Base-by-base conservation (phyloP, 768 basidiomycete genomes). In the Lactifluus subvellereus region DNA sequence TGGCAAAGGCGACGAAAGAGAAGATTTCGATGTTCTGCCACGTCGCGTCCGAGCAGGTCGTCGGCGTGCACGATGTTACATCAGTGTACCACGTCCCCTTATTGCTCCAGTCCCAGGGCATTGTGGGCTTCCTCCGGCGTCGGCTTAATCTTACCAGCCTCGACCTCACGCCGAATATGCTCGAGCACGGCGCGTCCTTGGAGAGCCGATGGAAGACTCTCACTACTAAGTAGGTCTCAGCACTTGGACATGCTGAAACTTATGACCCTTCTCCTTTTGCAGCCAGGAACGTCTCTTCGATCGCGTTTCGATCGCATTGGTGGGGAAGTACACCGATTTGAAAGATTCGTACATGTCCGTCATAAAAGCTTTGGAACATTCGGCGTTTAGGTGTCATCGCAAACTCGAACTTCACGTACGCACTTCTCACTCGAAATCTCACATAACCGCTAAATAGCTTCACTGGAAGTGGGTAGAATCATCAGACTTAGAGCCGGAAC, bases 1-100 rank as follows among this genome's bases (percentile, higher is more conserved):
- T 99, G n/a, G 84, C 88, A 58, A 80, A 83, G 16, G 82, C 89
- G 0, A 96, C 95, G 40, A 96, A 94, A 76, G 83, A 87, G 71
- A 99, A 99, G 75, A 96, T 99, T 47, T 94, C 93, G 65, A 98
- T 98, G 95, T 98, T 98, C 81, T 98, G 96, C 75, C 96, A 99
- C 70, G 96, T 99, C 69, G 78, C 85, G 4, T 79, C 87, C 3
- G 87, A 91, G 69, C 90, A 92, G 69, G 96, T 98, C 45, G 81
- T 99, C 55, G 96, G 94, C 59, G 90, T 98, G 7, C 96, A 98
- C 72, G 94, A 98, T 72, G 92, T 98, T 53, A 86, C 89, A 9
- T 97, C 94, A 43, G 94, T 98, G 38, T 99, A 99, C 74, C 96
- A 98, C 71, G 96, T 98, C 49, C 96, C 96, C 4, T 81, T 98